phyloP scores from a whole-genome alignment of 495 filamentous ascomycete genomes.

The Penicillium dipodomyicola region DNA sequence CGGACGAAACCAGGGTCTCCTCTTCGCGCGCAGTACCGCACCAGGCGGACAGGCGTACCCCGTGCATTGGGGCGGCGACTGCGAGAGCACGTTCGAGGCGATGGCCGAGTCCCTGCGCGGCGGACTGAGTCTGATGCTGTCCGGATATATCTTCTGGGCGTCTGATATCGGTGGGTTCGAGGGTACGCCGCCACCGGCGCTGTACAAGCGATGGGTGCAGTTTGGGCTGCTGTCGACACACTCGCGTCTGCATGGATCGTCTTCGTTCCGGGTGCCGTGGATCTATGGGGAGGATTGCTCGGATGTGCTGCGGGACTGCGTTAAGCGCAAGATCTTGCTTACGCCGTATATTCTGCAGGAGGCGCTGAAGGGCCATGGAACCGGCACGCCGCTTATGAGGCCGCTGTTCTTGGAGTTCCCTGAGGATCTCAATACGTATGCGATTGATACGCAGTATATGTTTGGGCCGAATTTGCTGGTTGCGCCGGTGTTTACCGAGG shows the following conservation, averaged over 20 bases:
- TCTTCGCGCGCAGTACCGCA: constrained; percentile 66
- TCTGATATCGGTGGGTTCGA: constrained; percentile 75
- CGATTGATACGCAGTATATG: constrained; percentile 67
- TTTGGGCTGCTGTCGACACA: constrained; percentile 68
- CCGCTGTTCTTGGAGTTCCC: constrained; percentile 67
- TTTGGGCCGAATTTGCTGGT: constrained; percentile 57
- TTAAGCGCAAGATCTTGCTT: constrained; percentile 58
- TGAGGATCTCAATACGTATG: constrained; percentile 58
- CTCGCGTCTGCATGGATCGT: constrained; percentile 64
- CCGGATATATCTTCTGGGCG: constrained; percentile 67
- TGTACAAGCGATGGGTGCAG: constrained; percentile 77
- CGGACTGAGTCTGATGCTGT: constrained; percentile 63
- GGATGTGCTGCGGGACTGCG: constrained; percentile 55
- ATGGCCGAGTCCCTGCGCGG: constrained; percentile 72
- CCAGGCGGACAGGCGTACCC: constrained; percentile 68
- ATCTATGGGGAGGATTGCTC: constrained; percentile 63
- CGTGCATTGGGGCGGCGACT: constrained; percentile 66
- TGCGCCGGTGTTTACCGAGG: constrained; percentile 60
- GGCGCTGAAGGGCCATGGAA: constrained; percentile 43
- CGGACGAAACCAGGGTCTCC: constrained; percentile 56
- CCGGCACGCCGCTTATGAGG: constrained; percentile 55
- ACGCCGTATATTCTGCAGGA: constrained; percentile 63
- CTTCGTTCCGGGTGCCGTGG: constrained; percentile 70
- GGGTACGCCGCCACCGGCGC: constrained; percentile 60
- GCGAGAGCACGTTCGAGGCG: constrained; percentile 67